A percentile compares a stretch with the other conserved stretches of the same genome.
phyloP scores from a whole-genome alignment of 352 stramenopile genomes.

The Phytopythium vexans region DNA sequence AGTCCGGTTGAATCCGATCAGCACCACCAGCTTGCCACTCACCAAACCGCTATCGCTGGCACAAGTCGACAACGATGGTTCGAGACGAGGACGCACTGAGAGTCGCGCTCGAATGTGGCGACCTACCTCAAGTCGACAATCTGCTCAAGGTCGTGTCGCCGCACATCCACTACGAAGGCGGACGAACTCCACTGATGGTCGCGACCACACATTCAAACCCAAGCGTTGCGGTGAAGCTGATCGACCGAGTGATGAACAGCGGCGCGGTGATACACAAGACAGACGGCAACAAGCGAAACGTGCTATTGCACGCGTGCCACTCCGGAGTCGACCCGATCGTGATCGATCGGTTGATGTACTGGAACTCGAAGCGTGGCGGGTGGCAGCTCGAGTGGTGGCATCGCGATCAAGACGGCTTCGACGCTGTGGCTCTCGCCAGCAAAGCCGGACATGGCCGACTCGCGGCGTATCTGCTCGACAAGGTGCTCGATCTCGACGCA shows the following conservation, averaged over 20 bases:
- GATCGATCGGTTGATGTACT: slow-evolving; percentile 3
- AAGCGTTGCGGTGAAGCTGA: slow-evolving; percentile 2
- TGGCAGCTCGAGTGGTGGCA: slow-evolving; percentile 12
- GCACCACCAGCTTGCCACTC: too few relatives aligned
- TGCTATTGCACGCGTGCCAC: slow-evolving; percentile 11
- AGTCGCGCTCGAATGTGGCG: neutral
- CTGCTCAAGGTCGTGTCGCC: neutral
- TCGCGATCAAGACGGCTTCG: slow-evolving; percentile 5
- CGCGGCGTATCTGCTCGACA: slow-evolving; percentile 9
- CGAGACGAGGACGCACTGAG: too few relatives aligned
- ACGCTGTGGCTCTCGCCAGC: slow-evolving; percentile 14
- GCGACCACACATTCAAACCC: slow-evolving; percentile 6
- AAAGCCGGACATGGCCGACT: slow-evolving; percentile 4
- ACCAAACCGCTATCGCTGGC: too few relatives aligned
- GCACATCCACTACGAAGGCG: slow-evolving; percentile 6
- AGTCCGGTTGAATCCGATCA: too few relatives aligned
- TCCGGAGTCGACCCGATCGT: slow-evolving; percentile 3
- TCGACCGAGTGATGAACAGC: slow-evolving; percentile 6
- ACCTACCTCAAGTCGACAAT: neutral
- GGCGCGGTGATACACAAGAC: slow-evolving; percentile 6
- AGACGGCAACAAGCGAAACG: slow-evolving; percentile 1
- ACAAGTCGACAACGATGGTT: too few relatives aligned
- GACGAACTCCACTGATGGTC: slow-evolving; percentile 13
- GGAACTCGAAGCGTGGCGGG: slow-evolving; percentile 3
- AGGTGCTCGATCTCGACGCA: slow-evolving; percentile 3